Conservation (phyloP, 192 early-diverging fungal genomes). For the Linderina pennispora region DNA sequence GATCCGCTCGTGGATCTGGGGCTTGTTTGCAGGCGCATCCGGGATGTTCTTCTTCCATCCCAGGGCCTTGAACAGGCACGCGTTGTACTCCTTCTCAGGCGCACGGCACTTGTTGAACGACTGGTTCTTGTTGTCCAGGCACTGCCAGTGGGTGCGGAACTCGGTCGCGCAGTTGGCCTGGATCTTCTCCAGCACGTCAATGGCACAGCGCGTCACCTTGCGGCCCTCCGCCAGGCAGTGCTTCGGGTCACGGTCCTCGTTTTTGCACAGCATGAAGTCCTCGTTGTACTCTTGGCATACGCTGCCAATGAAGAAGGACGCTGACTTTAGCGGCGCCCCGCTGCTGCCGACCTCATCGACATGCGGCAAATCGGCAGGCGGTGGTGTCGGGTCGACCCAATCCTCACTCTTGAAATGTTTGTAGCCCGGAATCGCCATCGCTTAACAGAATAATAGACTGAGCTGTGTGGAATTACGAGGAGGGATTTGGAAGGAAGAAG, state of each 20-base stretch:
- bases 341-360: slow-evolving; percentile 88
- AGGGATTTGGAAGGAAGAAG: too few relatives aligned
- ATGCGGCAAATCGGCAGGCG: slow-evolving; percentile 58
- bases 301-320: slow-evolving; percentile 83
- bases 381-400: slow-evolving; percentile 83
- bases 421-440: slow-evolving; percentile 42
- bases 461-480: too few relatives aligned
- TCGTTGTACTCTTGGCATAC: slow-evolving; percentile 91
- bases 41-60: slow-evolving; percentile 69
- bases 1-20: slow-evolving; percentile 34
- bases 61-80: slow-evolving; percentile 83
- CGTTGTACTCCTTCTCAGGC: slow-evolving; percentile 74
- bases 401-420: slow-evolving; percentile 39
- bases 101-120: slow-evolving; percentile 71
- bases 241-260: slow-evolving; percentile 79
- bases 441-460: not conserved
- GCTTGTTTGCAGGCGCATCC: slow-evolving; percentile 45
- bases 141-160: slow-evolving; percentile 88
- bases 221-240: slow-evolving; percentile 93
- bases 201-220: slow-evolving; percentile 91
- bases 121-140: slow-evolving; percentile 90
- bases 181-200: slow-evolving; percentile 81
- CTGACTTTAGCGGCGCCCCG: slow-evolving; percentile 88
- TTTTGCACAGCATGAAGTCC: slow-evolving; percentile 97
- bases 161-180: slow-evolving; percentile 82